A percentile compares a stretch with the other conserved stretches of the same genome.
Conservation (phyloP, 768 basidiomycete species). For the Ramaria sp. region DNA sequence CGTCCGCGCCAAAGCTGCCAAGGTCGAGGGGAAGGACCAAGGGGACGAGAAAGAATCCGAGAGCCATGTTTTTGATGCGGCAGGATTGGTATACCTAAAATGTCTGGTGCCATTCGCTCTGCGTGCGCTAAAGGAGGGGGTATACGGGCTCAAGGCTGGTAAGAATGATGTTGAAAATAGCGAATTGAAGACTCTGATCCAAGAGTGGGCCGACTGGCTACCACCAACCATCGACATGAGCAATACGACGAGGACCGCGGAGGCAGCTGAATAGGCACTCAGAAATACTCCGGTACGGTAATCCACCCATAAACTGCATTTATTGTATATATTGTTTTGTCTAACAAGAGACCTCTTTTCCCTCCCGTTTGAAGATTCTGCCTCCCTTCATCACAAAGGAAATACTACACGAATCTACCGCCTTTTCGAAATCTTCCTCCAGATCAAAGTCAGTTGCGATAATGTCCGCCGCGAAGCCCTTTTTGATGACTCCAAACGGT, state of each 20-base stretch:
- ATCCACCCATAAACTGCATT: no score
- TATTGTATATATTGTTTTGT: no score
- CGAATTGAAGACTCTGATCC: not conserved
- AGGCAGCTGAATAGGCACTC: no score
- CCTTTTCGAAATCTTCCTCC: slow-evolving; percentile 29
- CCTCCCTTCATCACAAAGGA: slow-evolving; percentile 52
- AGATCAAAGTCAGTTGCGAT: slow-evolving; percentile 28
- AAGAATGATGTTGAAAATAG: not conserved
- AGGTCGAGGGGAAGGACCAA: slow-evolving; percentile 20
- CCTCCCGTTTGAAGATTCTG: slow-evolving; percentile 31
- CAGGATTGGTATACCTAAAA: slow-evolving; percentile 45
- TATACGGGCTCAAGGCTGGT: slow-evolving; percentile 39
- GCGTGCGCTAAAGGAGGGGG: slow-evolving; percentile 62
- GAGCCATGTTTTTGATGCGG: slow-evolving; percentile 28
- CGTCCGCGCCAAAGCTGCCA: slow-evolving; percentile 25
- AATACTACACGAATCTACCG: slow-evolving; percentile 35
- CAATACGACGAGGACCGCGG: no score
- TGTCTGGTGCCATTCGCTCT: slow-evolving; percentile 56
- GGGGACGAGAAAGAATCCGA: slow-evolving; percentile 19
- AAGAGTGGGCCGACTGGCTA: not conserved
- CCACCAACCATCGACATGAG: not conserved
- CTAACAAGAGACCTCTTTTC: slow-evolving; percentile 13
- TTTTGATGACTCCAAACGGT: slow-evolving; percentile 41
- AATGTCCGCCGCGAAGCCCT: slow-evolving; percentile 46
- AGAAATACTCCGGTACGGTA: no score